A percentile compares a stretch with the other conserved stretches of the same genome.
These are phyloP conservation scores for Colletotrichum tropicale DNA, from an alignment of 2,329 filamentous ascomycete genomes.

Conservation along the genomic window DNA sequence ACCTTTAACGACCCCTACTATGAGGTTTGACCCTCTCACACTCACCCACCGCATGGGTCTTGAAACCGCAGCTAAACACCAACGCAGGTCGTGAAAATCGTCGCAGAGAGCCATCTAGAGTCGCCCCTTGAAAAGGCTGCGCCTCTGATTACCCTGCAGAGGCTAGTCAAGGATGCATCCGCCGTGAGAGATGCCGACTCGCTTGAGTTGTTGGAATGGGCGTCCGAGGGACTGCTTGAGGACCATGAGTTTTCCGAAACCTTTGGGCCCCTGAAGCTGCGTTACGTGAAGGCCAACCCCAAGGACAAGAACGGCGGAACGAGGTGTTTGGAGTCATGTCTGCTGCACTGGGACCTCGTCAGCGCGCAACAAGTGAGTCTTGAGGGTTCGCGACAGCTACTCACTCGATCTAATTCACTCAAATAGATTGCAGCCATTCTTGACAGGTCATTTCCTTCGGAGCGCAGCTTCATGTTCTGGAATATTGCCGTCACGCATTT, in stretches of 20 bases:
- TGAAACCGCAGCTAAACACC: background rate
- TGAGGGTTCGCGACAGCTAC: background rate
- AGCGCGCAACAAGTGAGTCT: constrained; percentile 59
- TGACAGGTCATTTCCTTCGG: constrained; percentile 54
- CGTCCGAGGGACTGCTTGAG: constrained; percentile 41
- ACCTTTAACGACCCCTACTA: constrained; percentile 60
- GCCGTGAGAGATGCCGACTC: constrained; percentile 53
- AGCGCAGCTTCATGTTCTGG: constrained; percentile 56
- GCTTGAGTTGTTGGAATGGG: constrained; percentile 61
- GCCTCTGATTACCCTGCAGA: constrained; percentile 48
- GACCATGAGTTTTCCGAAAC: constrained; percentile 49
- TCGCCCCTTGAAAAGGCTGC: constrained; percentile 49
- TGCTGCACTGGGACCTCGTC: constrained; percentile 59
- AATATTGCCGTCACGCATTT: constrained; percentile 59
- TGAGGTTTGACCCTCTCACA: constrained; percentile 43
- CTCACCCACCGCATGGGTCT: background rate
- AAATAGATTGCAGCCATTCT: constrained; percentile 57
- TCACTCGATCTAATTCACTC: background rate
- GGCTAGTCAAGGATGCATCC: constrained; percentile 50
- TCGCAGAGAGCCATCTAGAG: constrained; percentile 58
- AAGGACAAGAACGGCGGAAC: constrained; percentile 46
- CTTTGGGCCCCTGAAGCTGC: constrained; percentile 53
- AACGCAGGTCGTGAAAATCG: constrained; percentile 48
- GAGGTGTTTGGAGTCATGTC: constrained; percentile 55
- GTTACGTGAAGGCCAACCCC: constrained; percentile 58